These are phyloP conservation scores for Microsporum ferrugineum DNA, from an alignment of 2,329 filamentous ascomycete species.

Conservation along the genomic window DNA sequence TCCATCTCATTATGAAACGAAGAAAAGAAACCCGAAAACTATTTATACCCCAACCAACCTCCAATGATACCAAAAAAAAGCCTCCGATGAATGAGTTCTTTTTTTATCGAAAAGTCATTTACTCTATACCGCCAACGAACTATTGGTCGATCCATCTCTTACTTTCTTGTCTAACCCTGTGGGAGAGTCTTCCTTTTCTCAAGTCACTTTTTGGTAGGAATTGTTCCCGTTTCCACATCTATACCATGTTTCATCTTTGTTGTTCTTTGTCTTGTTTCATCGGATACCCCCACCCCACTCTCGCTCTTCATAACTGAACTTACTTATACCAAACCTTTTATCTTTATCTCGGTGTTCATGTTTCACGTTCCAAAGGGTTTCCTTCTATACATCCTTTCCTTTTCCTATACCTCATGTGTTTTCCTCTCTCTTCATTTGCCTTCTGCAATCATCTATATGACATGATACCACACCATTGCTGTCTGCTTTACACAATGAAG, in stretches of 20 bases:
- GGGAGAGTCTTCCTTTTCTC: background rate
- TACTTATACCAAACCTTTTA: slow-evolving; percentile 4
- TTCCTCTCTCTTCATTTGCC: slow-evolving; percentile 5
- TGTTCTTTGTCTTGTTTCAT: slow-evolving; percentile 1
- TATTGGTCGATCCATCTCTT: slow-evolving; percentile 1
- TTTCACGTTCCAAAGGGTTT: slow-evolving; percentile 1
- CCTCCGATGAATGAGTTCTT: background rate
- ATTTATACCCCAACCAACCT: background rate
- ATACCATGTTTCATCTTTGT: background rate
- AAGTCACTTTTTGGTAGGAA: background rate
- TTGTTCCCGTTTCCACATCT: background rate
- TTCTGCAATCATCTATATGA: background rate
- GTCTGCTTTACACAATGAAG: slow-evolving; percentile 2
- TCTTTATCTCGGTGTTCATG: slow-evolving; percentile 5
- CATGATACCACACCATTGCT: slow-evolving; percentile 1
- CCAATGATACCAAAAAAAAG: background rate
- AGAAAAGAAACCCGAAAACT: background rate
- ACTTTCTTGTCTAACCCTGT: background rate
- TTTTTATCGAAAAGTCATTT: background rate
- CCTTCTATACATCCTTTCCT: slow-evolving; percentile 14
- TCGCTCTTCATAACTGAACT: slow-evolving; percentile 9
- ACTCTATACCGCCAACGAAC: background rate
- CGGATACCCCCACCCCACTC: slow-evolving; percentile 23
- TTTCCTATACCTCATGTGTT: slow-evolving; percentile 25
- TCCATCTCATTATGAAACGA: background rate